phyloP scores from a whole-genome alignment of 306 rosid species.

The Calophaca sinica region DNA sequence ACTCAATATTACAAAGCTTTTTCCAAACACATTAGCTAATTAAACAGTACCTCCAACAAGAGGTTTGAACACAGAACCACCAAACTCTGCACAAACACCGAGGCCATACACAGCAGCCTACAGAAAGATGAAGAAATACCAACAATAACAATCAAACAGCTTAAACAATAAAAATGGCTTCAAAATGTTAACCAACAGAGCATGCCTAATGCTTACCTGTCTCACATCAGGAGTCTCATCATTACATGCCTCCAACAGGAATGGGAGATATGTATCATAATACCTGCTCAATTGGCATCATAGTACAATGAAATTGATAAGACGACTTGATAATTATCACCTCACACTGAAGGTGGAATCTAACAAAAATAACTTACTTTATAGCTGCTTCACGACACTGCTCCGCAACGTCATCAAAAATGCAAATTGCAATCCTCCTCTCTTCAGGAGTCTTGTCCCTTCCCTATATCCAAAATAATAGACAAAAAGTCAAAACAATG shows the following conservation, averaged over 20 bases:
- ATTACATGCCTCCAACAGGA: constrained; percentile 96
- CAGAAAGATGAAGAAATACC: constrained; percentile 33
- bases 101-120: constrained; percentile 99
- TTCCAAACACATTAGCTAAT: background rate
- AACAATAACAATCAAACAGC: constrained; percentile 25
- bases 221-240: constrained; percentile 94
- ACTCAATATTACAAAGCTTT: constrained; percentile 9
- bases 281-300: constrained; percentile 65
- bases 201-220: constrained; percentile 69
- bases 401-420: constrained; percentile 97
- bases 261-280: constrained; percentile 92
- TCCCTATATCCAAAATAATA: constrained; percentile 61
- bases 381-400: constrained; percentile 98
- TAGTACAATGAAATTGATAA: constrained; percentile 23
- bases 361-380: constrained; percentile 58
- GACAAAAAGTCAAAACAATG: constrained; percentile 4
- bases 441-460: constrained; percentile 97
- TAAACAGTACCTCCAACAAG: constrained; percentile 77
- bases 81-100: constrained; percentile 97
- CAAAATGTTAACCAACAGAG: constrained; percentile 24
- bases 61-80: constrained; percentile 86
- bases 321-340: constrained; percentile 20
- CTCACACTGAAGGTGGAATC: background rate
- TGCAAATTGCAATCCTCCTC: constrained; percentile 98
- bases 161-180: constrained; percentile 34